Evolutionary conservation across 371 early-diverging fungal genomes (phyloP).

Genomic region (Mucor lusitanicus): DNA sequence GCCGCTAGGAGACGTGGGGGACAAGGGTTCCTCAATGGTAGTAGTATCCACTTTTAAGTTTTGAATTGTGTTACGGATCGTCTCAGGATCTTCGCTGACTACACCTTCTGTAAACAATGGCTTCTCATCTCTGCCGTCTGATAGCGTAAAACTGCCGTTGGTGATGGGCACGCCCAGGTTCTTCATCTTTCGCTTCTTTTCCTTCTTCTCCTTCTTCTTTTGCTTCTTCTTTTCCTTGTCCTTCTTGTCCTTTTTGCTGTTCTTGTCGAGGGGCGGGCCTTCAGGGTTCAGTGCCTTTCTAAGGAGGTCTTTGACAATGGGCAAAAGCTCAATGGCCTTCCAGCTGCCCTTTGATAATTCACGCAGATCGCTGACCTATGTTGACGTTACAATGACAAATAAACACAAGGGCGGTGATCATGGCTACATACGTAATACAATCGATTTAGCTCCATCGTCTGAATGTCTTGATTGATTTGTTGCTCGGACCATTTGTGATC

Average conservation of each 20-base stretch:
- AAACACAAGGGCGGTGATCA: background rate
- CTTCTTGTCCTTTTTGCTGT: slow-evolving; percentile 24
- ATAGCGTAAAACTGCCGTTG: slow-evolving; percentile 2
- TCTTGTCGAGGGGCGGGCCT: background rate
- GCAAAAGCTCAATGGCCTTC: slow-evolving; percentile 52
- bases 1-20: background rate
- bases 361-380: slow-evolving; percentile 57
- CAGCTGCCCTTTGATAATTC: slow-evolving; percentile 63
- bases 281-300: slow-evolving; percentile 20
- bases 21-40: background rate
- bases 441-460: slow-evolving; percentile 54
- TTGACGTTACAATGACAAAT: background rate
- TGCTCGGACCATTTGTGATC: slow-evolving; percentile 62
- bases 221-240: slow-evolving; percentile 27
- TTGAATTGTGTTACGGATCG: slow-evolving; percentile 36
- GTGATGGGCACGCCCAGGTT: slow-evolving; percentile 28
- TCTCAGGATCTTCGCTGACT: slow-evolving; percentile 26
- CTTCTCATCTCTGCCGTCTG: slow-evolving; percentile 11
- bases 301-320: slow-evolving; percentile 35
- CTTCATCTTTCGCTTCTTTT: slow-evolving; percentile 13
- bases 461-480: slow-evolving; percentile 58
- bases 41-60: slow-evolving; percentile 31
- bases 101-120: slow-evolving; percentile 8
- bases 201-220: slow-evolving; percentile 23
- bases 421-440: slow-evolving; percentile 45